Base-by-base conservation (phyloP, 2,329 filamentous ascomycete species). In the Apiospora kogelbergensis region DNA sequence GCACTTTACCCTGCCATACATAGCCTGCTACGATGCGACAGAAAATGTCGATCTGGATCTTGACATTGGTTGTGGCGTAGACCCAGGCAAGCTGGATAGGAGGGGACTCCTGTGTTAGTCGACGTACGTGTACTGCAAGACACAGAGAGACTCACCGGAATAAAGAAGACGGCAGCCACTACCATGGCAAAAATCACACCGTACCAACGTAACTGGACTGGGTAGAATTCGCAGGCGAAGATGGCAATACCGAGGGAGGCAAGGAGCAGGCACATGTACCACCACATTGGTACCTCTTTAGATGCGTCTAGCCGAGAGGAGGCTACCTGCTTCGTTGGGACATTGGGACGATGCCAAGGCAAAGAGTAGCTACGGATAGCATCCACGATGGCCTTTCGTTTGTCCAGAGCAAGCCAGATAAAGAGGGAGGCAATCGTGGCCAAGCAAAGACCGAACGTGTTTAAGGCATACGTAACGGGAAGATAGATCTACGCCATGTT, bases 1-100 rank as follows among this genome's bases (percentile, higher is more conserved):
- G 57, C 11, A 37, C 26, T 15, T 63, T 40, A 5, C 17, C 30
- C 2, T 40, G 30, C 57, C 57, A 33, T 6, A 63, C 57, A 22
- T 63, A 63, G 13, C 24, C 26, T 37, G 57, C 57, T 2, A 63
- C 57, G 26, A 57, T 30, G 30, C 48, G 48, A 9, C 48, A 57
- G 22, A 57, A 57, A 22, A 57, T 57, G 48, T 57, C 48, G 48
- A 57, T 57, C n/a, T 57, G 48, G 48, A 57, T 57, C 48, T 57
- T 57, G 22, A 57, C 48, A 17, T 57, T 57, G 22, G 48, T 24
- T 11, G 48, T 57, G 48, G 48, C 48, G 48, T 57, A 57, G n/a
- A 57, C 30, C 48, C 48, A 57, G 3, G 48, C 48, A 15, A 42
- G 40, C 40, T 42, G 13, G 2, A 13, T 42, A 2, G 4, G 7